Evolutionary conservation across 306 rosid genomes (phyloP).

Genomic region (Herpetospermum pedunculosum): DNA sequence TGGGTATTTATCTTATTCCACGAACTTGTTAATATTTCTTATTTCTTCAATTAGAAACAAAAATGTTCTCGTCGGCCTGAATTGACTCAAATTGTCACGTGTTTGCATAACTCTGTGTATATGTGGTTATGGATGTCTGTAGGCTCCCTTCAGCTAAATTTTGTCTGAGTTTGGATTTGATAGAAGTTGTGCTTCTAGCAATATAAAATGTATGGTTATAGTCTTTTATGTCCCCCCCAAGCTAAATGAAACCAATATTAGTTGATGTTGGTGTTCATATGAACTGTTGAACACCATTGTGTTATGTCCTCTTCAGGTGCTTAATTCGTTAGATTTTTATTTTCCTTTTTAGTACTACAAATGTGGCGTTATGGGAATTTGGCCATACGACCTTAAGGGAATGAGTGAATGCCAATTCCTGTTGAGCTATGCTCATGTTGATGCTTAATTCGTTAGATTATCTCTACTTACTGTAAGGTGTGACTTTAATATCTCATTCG

Average conservation of each 20-base stretch:
- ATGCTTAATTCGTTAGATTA: not conserved
- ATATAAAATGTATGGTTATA: not conserved
- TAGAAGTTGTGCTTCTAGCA: not conserved
- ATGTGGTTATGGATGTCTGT: not conserved
- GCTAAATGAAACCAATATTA: not conserved
- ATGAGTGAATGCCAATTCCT: too few species aligned
- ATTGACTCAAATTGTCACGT: not conserved
- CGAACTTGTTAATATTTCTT: not conserved
- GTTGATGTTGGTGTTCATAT: not conserved
- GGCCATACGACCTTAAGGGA: too few species aligned
- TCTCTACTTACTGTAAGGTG: not conserved
- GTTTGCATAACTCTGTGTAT: not conserved
- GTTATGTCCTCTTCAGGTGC: too few species aligned
- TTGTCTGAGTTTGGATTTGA: not conserved
- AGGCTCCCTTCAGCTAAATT: not conserved
- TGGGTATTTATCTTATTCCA: constrained; percentile 53
- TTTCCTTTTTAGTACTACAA: too few species aligned
- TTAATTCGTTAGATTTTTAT: not conserved
- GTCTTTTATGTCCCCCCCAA: not conserved
- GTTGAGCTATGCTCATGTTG: too few species aligned
- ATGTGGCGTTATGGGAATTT: too few species aligned
- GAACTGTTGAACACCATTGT: not conserved
- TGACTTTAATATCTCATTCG: too few species aligned
- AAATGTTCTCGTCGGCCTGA: not conserved
- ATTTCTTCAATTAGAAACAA: not conserved